Percentiles rank a stretch among this genome's conserved stretches.
Evolutionary conservation across 768 basidiomycete genomes (phyloP).

Genomic region (Mycena olivaceomarginata): DNA sequence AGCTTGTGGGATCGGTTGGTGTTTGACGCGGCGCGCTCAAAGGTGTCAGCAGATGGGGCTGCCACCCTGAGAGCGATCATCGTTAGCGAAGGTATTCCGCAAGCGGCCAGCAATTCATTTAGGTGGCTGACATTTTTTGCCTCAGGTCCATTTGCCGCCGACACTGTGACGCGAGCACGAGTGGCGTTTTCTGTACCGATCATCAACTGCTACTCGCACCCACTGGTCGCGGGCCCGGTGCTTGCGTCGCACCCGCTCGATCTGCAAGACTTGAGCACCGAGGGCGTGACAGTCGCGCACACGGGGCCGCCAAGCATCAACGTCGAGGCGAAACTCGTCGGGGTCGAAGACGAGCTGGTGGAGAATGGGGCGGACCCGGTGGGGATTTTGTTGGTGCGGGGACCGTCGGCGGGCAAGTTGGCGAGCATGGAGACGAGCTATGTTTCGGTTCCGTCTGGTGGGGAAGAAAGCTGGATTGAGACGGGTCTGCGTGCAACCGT

Average conservation of each 20-base stretch:
- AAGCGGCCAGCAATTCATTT: background rate
- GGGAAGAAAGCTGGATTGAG: conserved; percentile 67
- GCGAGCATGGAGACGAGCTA: conserved; percentile 63
- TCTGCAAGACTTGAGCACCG: conserved; percentile 77
- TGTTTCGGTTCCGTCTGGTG: conserved; percentile 56
- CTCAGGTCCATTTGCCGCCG: conserved; percentile 70
- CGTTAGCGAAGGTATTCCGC: conserved; percentile 79
- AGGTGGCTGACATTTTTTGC: conserved; percentile 18
- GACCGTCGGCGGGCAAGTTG: conserved; percentile 61
- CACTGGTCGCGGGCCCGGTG: conserved; percentile 83
- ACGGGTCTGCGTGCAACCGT: conserved; percentile 68
- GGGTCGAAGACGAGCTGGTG: conserved; percentile 77
- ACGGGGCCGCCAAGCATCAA: conserved; percentile 91
- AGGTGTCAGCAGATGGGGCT: conserved; percentile 76
- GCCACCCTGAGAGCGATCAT: conserved; percentile 80
- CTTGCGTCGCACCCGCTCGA: conserved; percentile 91
- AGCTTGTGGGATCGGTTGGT: conserved; percentile 91
- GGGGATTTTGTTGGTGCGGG: conserved; percentile 37
- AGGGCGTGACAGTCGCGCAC: conserved; percentile 60
- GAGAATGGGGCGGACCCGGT: conserved; percentile 84
- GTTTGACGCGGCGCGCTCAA: conserved; percentile 79
- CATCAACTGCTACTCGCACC: conserved; percentile 78
- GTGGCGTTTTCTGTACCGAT: conserved; percentile 87
- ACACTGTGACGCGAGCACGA: conserved; percentile 76
- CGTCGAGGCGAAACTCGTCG: conserved; percentile 87